Evolutionary conservation across 1,139 yeast genomes (phyloP).

Genomic region (Candida dubliniensis): DNA sequence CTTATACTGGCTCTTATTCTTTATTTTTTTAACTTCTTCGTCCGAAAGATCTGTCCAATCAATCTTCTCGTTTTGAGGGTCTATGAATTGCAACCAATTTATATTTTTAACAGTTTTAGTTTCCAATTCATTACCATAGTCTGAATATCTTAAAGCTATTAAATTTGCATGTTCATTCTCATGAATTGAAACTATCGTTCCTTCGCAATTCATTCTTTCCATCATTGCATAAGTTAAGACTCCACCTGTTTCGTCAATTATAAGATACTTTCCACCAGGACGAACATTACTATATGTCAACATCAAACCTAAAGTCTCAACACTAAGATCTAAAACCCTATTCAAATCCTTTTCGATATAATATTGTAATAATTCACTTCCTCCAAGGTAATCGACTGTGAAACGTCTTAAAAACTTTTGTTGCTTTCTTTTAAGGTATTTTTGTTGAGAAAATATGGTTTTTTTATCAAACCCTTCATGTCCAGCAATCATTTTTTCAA

Average conservation of each 20-base stretch:
- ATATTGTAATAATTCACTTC: constrained; percentile 72
- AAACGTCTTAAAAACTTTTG: constrained; percentile 86
- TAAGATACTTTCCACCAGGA: constrained; percentile 86
- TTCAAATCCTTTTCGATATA: constrained; percentile 71
- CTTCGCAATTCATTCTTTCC: constrained; percentile 87
- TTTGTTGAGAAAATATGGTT: constrained; percentile 87
- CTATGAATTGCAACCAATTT: constrained; percentile 76
- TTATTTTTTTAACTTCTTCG: constrained; percentile 55
- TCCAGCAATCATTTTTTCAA: constrained; percentile 75
- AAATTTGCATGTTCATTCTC: constrained; percentile 92
- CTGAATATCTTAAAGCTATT: constrained; percentile 66
- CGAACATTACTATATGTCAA: constrained; percentile 77
- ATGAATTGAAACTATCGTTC: constrained; percentile 74
- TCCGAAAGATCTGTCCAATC: constrained; percentile 50
- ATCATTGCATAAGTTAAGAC: constrained; percentile 76
- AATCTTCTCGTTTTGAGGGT: constrained; percentile 66
- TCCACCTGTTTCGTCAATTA: constrained; percentile 92
- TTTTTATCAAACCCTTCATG: constrained; percentile 88
- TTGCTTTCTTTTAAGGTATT: constrained; percentile 86
- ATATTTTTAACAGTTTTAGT: constrained; percentile 60
- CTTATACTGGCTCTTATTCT: constrained; percentile 66
- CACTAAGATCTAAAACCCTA: constrained; percentile 77
- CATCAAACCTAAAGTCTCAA: constrained; percentile 76
- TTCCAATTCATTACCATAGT: constrained; percentile 53
- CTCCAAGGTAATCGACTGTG: constrained; percentile 76